Base-by-base conservation (phyloP, 805 yeast species). In the Candida manassasensis region DNA sequence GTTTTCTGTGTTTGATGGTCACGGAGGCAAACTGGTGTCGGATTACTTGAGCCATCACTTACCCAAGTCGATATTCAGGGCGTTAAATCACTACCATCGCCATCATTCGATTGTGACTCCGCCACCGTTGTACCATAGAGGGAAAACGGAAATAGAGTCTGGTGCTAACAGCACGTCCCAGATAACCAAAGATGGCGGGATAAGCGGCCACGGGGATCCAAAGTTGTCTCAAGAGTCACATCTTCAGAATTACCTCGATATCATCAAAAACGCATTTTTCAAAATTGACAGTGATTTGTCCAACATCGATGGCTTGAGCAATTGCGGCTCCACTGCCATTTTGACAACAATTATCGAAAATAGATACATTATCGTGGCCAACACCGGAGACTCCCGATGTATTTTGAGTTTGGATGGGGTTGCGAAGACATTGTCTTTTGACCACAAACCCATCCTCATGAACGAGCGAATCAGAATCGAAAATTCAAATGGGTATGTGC, bases 1-100 rank as follows among this genome's bases (percentile, higher is more conserved):
- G 3, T 81, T 79, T 53, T 87, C 82, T 0, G 83, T 84, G 2
- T 84, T 81, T 56, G 94, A 84, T 56, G 94, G 94, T 2, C 94
- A 84, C 54, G 94, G 94, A 2, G 89, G 90, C 11, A 65, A 71
- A 4, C 70, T 71, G 17, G 70, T 83, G 15, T 78, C 89, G 1
- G 67, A 67, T 22, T 74, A 62, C 42, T 56, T 83, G 4, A 67
- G 78, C 27, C 63, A 63, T 15, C 50, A 52, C 15, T 57, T 78
- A 16, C 69, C 70, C 4, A 46, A 46, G 15, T 36, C 48, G 21
- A 55, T 71, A n/a, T 63, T 67, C 44, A 48, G 48, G 27, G 31
- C 40, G 12, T 36, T 69, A 17, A 53, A 53, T 24, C 38, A 32
- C 7, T 11, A 27, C 18, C 33, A 34, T 17, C 12, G 14, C 15